phyloP scores from a whole-genome alignment of 306 rosid genomes.

The Ziziphus jujuba region DNA sequence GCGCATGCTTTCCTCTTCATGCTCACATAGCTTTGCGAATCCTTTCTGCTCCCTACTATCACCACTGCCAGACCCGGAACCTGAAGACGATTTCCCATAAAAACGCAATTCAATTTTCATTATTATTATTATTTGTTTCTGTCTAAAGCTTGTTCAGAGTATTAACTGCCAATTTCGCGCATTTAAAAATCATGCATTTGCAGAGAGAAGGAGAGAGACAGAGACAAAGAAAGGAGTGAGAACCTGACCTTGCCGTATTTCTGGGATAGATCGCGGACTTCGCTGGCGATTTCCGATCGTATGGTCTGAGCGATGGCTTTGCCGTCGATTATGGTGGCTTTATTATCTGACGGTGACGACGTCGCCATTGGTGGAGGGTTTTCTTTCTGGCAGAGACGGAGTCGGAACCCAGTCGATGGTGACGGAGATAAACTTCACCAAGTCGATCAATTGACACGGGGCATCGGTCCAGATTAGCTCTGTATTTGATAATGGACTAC shows the following conservation, averaged over 20 bases:
- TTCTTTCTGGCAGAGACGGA: no score
- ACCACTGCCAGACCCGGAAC: slow-evolving; percentile 95
- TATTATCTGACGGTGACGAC: slow-evolving; percentile 37
- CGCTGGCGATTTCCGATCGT: slow-evolving; percentile 72
- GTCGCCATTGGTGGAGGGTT: slow-evolving; percentile 38
- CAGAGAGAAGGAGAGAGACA: no score
- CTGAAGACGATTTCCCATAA: slow-evolving; percentile 23
- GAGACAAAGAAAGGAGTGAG: neutral
- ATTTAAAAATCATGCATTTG: neutral
- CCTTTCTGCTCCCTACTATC: slow-evolving; percentile 82
- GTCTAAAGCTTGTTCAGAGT: neutral
- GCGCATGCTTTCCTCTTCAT: slow-evolving; percentile 93
- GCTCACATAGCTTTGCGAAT: slow-evolving; percentile 76
- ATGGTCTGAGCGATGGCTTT: slow-evolving; percentile 70
- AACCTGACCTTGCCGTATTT: slow-evolving; percentile 69
- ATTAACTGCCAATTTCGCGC: neutral
- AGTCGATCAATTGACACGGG: no score
- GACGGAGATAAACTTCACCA: no score
- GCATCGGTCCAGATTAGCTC: no score
- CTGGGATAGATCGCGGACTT: slow-evolving; percentile 54
- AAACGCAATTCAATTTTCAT: no score
- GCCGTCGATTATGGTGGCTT: slow-evolving; percentile 83
- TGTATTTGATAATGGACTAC: no score
- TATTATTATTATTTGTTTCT: no score
- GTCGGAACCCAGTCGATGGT: no score